These are phyloP conservation scores for Daedaleopsis sinensis DNA, from an alignment of 768 basidiomycete genomes.

Conservation along the genomic window DNA sequence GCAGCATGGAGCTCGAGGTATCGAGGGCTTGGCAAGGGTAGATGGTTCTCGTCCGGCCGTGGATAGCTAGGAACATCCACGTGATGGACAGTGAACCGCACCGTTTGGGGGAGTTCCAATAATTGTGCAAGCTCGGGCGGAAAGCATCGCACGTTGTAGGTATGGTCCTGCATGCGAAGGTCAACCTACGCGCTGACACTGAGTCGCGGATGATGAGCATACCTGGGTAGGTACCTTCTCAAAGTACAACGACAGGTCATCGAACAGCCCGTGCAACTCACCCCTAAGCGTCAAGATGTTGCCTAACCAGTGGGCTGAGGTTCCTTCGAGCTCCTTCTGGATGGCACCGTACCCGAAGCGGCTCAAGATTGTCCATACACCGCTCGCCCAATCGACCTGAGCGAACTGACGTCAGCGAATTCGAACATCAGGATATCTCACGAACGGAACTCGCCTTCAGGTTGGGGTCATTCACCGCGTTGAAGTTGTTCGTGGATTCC, in stretches of 20 bases:
- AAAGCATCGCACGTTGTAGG: background rate
- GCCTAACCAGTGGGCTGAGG: background rate
- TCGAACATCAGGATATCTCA: background rate
- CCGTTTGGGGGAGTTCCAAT: background rate
- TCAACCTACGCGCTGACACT: background rate
- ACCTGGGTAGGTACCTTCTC: background rate
- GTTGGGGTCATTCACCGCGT: background rate
- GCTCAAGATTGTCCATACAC: background rate
- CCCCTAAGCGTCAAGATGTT: background rate
- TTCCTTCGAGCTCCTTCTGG: background rate
- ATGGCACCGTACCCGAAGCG: background rate
- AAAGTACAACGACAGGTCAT: background rate
- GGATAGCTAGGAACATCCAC: background rate
- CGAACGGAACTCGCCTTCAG: background rate
- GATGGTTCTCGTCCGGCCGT: background rate
- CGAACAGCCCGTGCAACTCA: background rate
- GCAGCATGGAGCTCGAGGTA: conserved; percentile 7
- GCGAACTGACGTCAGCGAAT: background rate
- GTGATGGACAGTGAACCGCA: background rate
- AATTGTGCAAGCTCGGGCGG: background rate
- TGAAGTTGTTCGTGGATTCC: background rate
- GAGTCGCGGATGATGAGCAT: background rate
- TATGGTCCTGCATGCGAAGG: background rate
- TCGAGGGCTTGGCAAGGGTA: background rate
- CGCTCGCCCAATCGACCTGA: background rate